Percentiles rank a stretch among this genome's conserved stretches.
These are phyloP conservation scores for Guadua angustifolia DNA, from an alignment of 176 grass and related monocot genomes.

Conservation along the genomic window DNA sequence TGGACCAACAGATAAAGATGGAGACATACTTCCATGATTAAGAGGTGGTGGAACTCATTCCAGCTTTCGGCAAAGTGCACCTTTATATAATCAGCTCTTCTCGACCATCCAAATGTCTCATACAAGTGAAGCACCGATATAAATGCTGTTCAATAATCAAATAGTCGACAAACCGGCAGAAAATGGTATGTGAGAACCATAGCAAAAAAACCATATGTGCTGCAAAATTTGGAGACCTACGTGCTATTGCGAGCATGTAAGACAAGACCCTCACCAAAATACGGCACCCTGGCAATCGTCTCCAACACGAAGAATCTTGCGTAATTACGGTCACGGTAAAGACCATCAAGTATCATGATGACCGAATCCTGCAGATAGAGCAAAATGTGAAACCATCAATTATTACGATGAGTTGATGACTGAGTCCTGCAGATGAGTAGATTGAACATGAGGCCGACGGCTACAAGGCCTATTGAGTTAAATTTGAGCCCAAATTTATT, in stretches of 20 bases:
- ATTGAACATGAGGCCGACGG: no score
- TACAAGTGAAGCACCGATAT: constrained; percentile 98
- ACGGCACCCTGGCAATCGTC: constrained; percentile 88
- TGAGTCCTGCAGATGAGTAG: no score
- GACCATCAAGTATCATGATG: constrained; percentile 55
- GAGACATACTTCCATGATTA: constrained; percentile 90
- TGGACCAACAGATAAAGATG: background rate
- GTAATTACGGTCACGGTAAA: constrained; percentile 79
- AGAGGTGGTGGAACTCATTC: constrained; percentile 95
- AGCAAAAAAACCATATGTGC: background rate
- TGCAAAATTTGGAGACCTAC: background rate
- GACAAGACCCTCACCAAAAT: constrained; percentile 72
- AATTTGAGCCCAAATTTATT: no score
- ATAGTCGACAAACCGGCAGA: background rate
- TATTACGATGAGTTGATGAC: no score
- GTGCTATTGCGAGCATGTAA: background rate
- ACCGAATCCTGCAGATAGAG: constrained; percentile 61
- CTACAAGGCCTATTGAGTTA: no score
- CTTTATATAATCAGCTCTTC: constrained; percentile 87
- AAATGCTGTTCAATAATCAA: constrained; percentile 63
- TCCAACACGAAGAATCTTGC: constrained; percentile 94
- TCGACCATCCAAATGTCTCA: constrained; percentile 93
- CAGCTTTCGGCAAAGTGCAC: constrained; percentile 96
- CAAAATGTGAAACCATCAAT: constrained; percentile 21
- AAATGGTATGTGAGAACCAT: background rate